Percentiles rank a stretch among this genome's conserved stretches.
These are phyloP conservation scores for Teunomyces tritomae DNA, from an alignment of 805 yeast species.

Conservation along the genomic window DNA sequence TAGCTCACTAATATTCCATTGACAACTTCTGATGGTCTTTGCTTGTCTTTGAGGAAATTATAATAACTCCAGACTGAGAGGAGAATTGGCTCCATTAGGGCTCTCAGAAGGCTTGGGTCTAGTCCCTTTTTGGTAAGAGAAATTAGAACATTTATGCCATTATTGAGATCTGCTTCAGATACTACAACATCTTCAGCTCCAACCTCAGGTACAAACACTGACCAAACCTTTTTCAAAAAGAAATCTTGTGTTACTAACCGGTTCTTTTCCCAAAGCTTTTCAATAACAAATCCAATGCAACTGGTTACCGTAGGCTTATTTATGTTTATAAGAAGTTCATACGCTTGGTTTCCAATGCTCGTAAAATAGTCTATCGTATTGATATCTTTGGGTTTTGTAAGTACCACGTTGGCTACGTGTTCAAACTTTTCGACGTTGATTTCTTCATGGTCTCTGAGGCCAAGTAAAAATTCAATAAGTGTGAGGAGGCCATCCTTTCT, in stretches of 20 bases:
- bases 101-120: slow-evolving; percentile 20
- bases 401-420: slow-evolving; percentile 62
- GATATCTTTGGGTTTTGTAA: slow-evolving; percentile 58
- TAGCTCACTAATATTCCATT: slow-evolving; percentile 38
- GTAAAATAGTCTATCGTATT: slow-evolving; percentile 50
- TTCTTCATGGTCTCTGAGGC: slow-evolving; percentile 71
- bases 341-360: slow-evolving; percentile 62
- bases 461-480: slow-evolving; percentile 72
- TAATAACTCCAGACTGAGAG: slow-evolving; percentile 45
- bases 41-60: slow-evolving; percentile 28
- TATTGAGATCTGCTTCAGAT: slow-evolving; percentile 52
- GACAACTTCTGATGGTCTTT: slow-evolving; percentile 33
- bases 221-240: slow-evolving; percentile 51
- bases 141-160: slow-evolving; percentile 61
- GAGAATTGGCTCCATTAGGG: slow-evolving; percentile 30
- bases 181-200: slow-evolving; percentile 27
- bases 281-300: slow-evolving; percentile 54
- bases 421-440: slow-evolving; percentile 64
- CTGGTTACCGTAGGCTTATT: slow-evolving; percentile 61
- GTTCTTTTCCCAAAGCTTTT: slow-evolving; percentile 51
- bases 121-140: slow-evolving; percentile 50
- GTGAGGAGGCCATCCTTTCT: slow-evolving; percentile 65
- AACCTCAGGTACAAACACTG: slow-evolving; percentile 35
- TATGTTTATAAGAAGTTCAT: slow-evolving; percentile 52
- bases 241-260: slow-evolving; percentile 55